Base-by-base conservation (phyloP, 805 yeast genomes). In the Saturnispora mendoncae region DNA sequence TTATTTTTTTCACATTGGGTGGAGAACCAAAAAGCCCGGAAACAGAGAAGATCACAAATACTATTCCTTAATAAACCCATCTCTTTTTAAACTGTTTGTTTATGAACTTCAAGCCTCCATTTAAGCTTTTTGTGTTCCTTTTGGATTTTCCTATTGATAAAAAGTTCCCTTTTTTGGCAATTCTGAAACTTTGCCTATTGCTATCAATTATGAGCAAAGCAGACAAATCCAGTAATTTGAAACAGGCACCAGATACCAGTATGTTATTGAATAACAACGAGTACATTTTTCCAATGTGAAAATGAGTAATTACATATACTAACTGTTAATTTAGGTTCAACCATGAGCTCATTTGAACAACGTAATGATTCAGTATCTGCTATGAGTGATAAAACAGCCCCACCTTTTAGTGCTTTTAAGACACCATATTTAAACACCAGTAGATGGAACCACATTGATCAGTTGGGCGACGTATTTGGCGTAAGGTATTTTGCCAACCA, bases 381-480 rank as follows among this genome's bases (percentile, higher is more conserved):
- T 4, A 38, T 54, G 41, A 57, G 59, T 36, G 61, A 56, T 29
- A 52, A 51, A 37, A 53, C 59, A 1, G 46, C 49, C 3, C 61
- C 50, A 30, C 60, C 59, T 1, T 56, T 64, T 35, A 65, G 74
- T 53, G 72, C 71, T 1, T 68, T 69, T 43, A 64, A 57, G 39
- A 69, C 74, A 1, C 73, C 75, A 1, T 63, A 50, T 47, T 48
- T 65, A n/a, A 63, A 58, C 38, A 61, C 71, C 2, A 58, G 67
- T 28, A 46, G 72, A 34, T 68, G 74, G 72, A 63, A 62, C 39
- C 69, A 69, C 40, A 47, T 64, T 34, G 65, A 60, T 33, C 49
- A 52, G 20, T 39, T 59, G 26, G 64, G 68, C 10, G 61, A 52
- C 21, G 56, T 54, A 10, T 58, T 53, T 38, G 65, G 61, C 10